Base-by-base conservation (phyloP, 2,329 filamentous ascomycete genomes). In the Calonectria pseudoreteaudii region DNA sequence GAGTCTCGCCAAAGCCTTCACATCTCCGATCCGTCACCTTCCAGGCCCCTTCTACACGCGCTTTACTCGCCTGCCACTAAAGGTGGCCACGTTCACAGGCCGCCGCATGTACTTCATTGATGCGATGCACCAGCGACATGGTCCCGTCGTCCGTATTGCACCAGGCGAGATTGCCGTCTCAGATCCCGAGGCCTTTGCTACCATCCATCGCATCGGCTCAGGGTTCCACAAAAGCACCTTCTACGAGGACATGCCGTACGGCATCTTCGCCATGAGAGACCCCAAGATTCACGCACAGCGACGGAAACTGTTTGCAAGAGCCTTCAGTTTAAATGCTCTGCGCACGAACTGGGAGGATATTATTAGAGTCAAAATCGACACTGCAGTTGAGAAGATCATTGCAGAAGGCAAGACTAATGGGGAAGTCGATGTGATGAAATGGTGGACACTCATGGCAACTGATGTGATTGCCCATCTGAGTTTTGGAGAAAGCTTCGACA, bases 391-490 rank as follows among this genome's bases (percentile, higher is more conserved):
- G 2, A 72, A 34, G 20, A 77, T 78, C 0, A 66, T 60, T 23
- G 9, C 16, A 2, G 73, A 74, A 5, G 66, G 50, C 6, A 34
- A 31, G 16, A 47, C 28, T 4, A 23, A 30, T 5, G 70, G 66
- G 2, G 36, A 60, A 0, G 76, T 70, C 0, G 74, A 78, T 30
- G 34, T 78, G 0, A 66, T 77, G 2, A 78, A 78, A 9, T 78
- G 74, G 76, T 78, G 76, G 76, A 77, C 72, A 0, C 50, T 78
- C 0, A 75, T 78, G 74, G 70, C 76, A 0, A 74, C 72, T 0
- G 76, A 78, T 16, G 64, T 78, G 0, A 78, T 78, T 5, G 70
- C 68, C 1, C 68, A 78, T 1, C 58, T 78, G 0, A 70, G 72
- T 0, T 78, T 78, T 8, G 76, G 76, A 0, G 72, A 78, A 2